phyloP scores from a whole-genome alignment of 176 grass and related monocot genomes.

The Microstegium vimineum region DNA sequence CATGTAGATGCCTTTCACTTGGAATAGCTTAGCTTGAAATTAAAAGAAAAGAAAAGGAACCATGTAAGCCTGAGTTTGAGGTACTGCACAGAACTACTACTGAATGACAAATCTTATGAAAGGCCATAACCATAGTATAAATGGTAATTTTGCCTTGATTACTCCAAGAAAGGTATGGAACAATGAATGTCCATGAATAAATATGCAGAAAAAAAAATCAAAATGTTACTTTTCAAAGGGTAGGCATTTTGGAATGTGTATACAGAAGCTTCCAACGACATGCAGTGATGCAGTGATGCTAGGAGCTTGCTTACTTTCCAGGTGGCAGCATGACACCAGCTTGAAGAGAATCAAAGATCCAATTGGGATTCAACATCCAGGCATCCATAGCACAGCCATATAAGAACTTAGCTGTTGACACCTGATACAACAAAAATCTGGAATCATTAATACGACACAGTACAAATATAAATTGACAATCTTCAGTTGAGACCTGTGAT shows the following conservation, averaged over 20 bases:
- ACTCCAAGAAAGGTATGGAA: conserved; percentile 9
- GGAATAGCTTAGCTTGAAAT: neutral
- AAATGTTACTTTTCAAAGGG: conserved; percentile 10
- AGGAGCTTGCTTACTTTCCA: conserved; percentile 54
- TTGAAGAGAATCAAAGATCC: conserved; percentile 74
- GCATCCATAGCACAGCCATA: conserved; percentile 81
- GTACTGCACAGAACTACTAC: conserved; percentile 1
- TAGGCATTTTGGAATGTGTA: neutral
- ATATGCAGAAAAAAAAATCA: neutral
- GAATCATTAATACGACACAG: neutral
- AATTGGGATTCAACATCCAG: conserved; percentile 62
- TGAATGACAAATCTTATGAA: conserved; percentile 17
- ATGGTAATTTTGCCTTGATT: neutral
- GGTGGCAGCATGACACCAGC: conserved; percentile 46
- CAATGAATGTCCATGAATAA: conserved; percentile 16
- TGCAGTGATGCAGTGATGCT: neutral
- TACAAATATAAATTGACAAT: neutral
- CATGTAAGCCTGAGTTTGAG: neutral
- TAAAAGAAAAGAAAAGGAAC: conserved; percentile 4
- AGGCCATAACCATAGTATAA: neutral
- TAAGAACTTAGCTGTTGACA: conserved; percentile 78
- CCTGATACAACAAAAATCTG: conserved; percentile 45
- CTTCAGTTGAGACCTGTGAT: conserved; percentile 5
- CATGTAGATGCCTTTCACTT: neutral
- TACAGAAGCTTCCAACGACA: neutral